Evolutionary conservation across 345 rosid genomes (phyloP), one percentile per base, ranked within the genome.

Genomic region (Acer campestre): DNA sequence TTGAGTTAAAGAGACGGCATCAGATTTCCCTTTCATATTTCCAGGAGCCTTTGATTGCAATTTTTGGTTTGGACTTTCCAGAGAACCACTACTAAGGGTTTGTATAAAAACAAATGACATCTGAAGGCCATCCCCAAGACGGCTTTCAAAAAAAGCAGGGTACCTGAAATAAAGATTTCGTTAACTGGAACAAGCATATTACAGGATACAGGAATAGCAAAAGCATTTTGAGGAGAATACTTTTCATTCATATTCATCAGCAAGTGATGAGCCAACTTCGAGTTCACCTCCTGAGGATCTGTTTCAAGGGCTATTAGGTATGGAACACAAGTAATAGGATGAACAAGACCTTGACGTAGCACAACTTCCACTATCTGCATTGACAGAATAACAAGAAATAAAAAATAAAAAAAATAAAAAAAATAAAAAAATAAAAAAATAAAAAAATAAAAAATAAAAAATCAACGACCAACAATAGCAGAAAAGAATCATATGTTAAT

Each of bases 211-310:
- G 17, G 69, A 49, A 56, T 48, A 61, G 35, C 71, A 72, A 56
- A 61, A 76, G 81, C 65, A 67, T 46, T 58, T 51, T 70, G 23
- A 67, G 86, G 77, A 63, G 77, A 67, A 42, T 94, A 97, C 99
- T 96, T 96, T 85, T 96, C 99, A 84, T 96, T 94, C 99, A 96
- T 96, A 81, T 96, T 96, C 97, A 93, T 93, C 82, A 96, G 91
- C 84, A 97, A 85, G 85, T 91, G 98, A 89, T 97, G 99, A 42
- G 98, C 97, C 91, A 94, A 86, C 86, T 97, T 97, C 48, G 94
- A 93, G 88, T 97, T 97, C 68, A 81, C 85, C 80, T 97, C 99
- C 75, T 79, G 90, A 68, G 96, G 99, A 90, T 97, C 99, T 63
- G 98, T 89, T 89, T 97, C 99, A 48, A 97, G 97, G 70, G 99